These are phyloP conservation scores for Saxophila tyrrhenica DNA, from an alignment of 495 filamentous ascomycete genomes.

Conservation along the genomic window DNA sequence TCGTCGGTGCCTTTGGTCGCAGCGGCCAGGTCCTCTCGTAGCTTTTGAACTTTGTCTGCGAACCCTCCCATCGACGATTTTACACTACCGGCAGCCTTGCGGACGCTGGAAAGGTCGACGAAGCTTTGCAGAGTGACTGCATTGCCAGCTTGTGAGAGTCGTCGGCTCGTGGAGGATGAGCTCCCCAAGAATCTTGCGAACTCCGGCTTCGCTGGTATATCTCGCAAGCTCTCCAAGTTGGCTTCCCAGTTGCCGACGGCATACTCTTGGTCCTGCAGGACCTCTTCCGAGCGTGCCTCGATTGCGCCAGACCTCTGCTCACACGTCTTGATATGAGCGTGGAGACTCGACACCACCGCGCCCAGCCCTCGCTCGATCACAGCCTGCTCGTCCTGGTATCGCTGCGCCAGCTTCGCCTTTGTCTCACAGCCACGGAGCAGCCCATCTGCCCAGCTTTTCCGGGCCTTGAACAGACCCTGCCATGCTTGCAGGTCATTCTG, in stretches of 20 bases:
- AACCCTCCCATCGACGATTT: constrained; percentile 38
- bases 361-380: constrained; percentile 61
- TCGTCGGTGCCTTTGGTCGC: constrained; percentile 44
- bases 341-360: constrained; percentile 70
- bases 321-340: constrained; percentile 61
- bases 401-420: constrained; percentile 43
- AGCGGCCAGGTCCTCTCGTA: constrained; percentile 41
- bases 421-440: constrained; percentile 51
- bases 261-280: constrained; percentile 57
- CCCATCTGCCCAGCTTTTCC: constrained; percentile 61
- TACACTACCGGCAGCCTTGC: constrained; percentile 44
- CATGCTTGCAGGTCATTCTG: constrained; percentile 67
- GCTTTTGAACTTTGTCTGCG: constrained; percentile 38
- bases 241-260: constrained; percentile 58
- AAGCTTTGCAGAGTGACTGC: constrained; percentile 54
- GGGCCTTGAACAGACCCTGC: constrained; percentile 65
- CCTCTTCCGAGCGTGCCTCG: constrained; percentile 57
- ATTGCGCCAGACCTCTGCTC: constrained; percentile 64
- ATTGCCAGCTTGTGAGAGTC: constrained; percentile 11
- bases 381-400: constrained; percentile 52
- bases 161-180: background rate
- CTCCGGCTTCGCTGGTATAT: constrained; percentile 49
- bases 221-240: constrained; percentile 49
- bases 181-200: constrained; percentile 38
- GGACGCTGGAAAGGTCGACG: constrained; percentile 54